Evolutionary conservation across 148 eudicot species (phyloP).

Genomic region (Polygonum aviculare): DNA sequence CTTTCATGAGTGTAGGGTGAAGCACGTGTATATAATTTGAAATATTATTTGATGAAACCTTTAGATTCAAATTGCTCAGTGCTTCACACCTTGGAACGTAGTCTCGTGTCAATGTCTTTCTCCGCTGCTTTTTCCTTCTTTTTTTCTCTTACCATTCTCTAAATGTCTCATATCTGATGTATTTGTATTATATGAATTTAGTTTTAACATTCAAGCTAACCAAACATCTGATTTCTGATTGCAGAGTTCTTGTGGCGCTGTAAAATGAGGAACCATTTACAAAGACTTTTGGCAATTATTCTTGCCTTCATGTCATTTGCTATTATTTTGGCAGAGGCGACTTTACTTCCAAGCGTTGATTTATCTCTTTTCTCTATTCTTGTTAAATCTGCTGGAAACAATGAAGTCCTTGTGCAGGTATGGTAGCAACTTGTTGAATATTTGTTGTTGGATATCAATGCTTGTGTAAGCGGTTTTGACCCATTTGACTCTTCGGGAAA

Average conservation of each 20-base stretch:
- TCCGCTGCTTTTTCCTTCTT: neutral
- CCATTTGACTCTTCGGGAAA: neutral
- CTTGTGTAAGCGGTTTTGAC: too few relatives aligned
- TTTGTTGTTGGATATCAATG: neutral
- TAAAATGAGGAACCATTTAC: constrained; percentile 56
- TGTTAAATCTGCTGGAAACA: constrained; percentile 55
- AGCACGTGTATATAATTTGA: neutral
- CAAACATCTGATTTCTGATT: constrained; percentile 9
- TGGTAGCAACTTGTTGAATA: neutral
- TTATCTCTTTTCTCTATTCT: constrained; percentile 86
- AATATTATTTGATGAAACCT: neutral
- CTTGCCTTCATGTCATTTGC: constrained; percentile 97
- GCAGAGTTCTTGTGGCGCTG: constrained; percentile 90
- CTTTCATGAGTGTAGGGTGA: neutral
- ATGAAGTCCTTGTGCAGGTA: constrained; percentile 93
- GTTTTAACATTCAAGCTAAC: neutral
- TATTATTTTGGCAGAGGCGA: constrained; percentile 98
- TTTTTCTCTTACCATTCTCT: neutral
- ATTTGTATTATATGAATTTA: neutral
- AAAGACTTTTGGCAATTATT: constrained; percentile 61
- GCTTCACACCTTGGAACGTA: neutral
- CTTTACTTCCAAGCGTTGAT: constrained; percentile 74
- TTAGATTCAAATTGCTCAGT: neutral
- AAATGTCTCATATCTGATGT: neutral
- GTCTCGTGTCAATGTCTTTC: neutral